Conservation (phyloP, 2,329 filamentous ascomycete genomes). For the Alternaria consortialis region DNA sequence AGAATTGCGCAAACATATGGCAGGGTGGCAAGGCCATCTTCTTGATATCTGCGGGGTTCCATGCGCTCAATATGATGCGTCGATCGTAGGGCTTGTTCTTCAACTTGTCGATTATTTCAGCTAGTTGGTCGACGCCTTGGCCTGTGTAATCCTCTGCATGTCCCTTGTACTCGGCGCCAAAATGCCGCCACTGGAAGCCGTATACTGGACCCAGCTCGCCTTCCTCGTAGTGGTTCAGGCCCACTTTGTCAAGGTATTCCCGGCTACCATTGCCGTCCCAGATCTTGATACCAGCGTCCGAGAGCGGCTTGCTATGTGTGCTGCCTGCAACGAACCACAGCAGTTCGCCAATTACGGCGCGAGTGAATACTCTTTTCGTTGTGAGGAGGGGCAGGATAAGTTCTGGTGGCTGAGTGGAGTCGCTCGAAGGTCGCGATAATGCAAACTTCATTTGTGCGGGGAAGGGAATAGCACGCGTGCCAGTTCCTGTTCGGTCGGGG, state of each 20-base stretch:
- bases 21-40: slow-evolving; percentile 94
- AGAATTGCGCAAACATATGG: slow-evolving; percentile 98
- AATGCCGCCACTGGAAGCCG: slow-evolving; percentile 98
- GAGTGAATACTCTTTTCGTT: slow-evolving; percentile 94
- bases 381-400: slow-evolving; percentile 91
- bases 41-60: slow-evolving; percentile 87
- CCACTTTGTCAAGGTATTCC: slow-evolving; percentile 85
- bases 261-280: slow-evolving; percentile 98
- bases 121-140: slow-evolving; percentile 91
- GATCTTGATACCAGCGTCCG: slow-evolving; percentile 86
- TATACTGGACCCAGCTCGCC: slow-evolving; percentile 96
- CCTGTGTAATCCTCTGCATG: slow-evolving; percentile 80
- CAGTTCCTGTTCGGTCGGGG: slow-evolving; percentile 92
- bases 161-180: slow-evolving; percentile 83
- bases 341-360: slow-evolving; percentile 88
- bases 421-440: slow-evolving; percentile 67
- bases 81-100: slow-evolving; percentile 86
- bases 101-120: slow-evolving; percentile 87
- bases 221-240: slow-evolving; percentile 79
- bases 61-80: slow-evolving; percentile 88
- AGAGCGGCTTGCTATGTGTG: slow-evolving; percentile 81
- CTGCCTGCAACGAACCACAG: slow-evolving; percentile 92
- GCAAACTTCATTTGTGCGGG: slow-evolving; percentile 86
- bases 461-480: slow-evolving; percentile 88
- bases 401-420: slow-evolving; percentile 53